Evolutionary conservation across 2,329 filamentous ascomycete genomes (phyloP).

Genomic region (Falciphora oryzae): DNA sequence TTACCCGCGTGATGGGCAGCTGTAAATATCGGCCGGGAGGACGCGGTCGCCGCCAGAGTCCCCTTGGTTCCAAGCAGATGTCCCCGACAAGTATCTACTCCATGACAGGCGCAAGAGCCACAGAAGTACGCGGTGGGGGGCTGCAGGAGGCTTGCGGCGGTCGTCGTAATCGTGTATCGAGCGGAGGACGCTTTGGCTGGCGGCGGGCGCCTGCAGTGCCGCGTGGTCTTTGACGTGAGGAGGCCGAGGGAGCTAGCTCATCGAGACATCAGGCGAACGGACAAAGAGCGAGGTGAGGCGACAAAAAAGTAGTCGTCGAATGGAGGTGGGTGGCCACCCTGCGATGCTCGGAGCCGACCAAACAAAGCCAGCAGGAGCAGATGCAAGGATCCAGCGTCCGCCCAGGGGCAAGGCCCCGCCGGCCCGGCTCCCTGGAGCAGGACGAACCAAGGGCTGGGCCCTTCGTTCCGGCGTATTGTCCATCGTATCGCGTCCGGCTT

Average conservation of each 20-base stretch:
- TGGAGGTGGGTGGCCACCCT: too few species aligned
- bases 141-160: neutral
- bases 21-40: neutral
- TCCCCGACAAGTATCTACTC: neutral
- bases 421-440: neutral
- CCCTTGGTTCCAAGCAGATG: neutral
- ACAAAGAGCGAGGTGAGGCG: neutral
- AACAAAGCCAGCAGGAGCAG: neutral
- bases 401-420: neutral
- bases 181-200: neutral
- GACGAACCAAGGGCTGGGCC: neutral
- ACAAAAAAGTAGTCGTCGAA: neutral
- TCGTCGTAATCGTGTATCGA: neutral
- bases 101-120: neutral
- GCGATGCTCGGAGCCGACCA: neutral
- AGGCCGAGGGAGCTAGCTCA: neutral
- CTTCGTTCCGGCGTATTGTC: neutral
- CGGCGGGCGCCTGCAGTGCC: neutral
- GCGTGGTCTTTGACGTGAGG: neutral
- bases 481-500: neutral
- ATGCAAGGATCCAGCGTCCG: neutral
- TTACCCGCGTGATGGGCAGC: neutral
- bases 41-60: neutral
- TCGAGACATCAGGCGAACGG: neutral
- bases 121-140: neutral